Base-by-base conservation (phyloP, 805 yeast species). In the Tetrapisispora taiwanensis region DNA sequence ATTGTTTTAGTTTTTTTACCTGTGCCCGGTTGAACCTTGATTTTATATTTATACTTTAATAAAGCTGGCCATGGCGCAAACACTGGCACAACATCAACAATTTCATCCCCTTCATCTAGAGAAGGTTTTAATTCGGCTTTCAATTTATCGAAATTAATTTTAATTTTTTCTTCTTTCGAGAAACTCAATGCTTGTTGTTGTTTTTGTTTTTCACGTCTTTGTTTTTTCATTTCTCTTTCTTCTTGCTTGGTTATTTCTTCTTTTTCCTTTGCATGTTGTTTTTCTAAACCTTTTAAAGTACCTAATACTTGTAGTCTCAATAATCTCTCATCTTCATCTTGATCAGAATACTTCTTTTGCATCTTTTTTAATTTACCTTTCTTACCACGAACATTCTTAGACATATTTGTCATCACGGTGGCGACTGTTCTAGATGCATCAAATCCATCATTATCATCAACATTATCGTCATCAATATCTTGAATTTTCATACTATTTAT, bases 51-150 rank as follows among this genome's bases (percentile, higher is more conserved):
- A 61, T 73, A 76, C 58, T 83, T 83, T 47, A 69, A 72, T 50
- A 92, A 61, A 0, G 97, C 73, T 12, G 75, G 64, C 95, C 96
- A 92, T 2, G 98, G 98, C 0, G 92, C 97, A 71, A 88, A 90
- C 17, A 86, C 79, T 0, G 96, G 94, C 12, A 90, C 74, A 7
- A 84, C 78, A 46, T 79, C 84, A 10, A 70, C 54, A 10, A 84
- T 66, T 3, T 55, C 65, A 55, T 84, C 95, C 1, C 68, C 71
- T 14, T 52, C 45, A 14, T 52, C 41, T 7, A 63, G 45, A 0
- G 51, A 50, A 14, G 66, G 57, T 14, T 59, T 58, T 24, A 69
- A 35, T 46, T 69, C 74, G 15, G 57, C 52, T 41, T 55, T 67
- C 41, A 71, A 73, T 52, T 66, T 71, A 51, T 59, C 69, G 57